phyloP scores from a whole-genome alignment of 139 green algal species.

The Chlamydomonas sphaeroides region DNA sequence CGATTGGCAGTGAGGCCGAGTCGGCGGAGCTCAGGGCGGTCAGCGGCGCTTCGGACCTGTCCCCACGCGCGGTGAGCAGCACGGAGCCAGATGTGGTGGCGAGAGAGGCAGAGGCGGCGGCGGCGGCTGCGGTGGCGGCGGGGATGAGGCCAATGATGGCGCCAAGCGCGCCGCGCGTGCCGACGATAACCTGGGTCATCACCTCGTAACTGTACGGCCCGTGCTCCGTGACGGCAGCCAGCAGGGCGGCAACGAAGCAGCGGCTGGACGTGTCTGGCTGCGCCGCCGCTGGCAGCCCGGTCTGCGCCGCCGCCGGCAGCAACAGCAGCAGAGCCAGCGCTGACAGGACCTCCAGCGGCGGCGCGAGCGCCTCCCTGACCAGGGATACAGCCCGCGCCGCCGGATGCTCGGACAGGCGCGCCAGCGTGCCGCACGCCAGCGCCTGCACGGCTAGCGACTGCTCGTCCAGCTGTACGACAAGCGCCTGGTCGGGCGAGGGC shows the following conservation, averaged over 20 bases:
- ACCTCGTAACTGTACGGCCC: conserved; percentile 29
- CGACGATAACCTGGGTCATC: conserved; percentile 36
- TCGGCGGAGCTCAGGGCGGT: not conserved
- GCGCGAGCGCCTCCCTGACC: conserved; percentile 1
- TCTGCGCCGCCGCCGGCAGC: not conserved
- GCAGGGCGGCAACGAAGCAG: conserved; percentile 28
- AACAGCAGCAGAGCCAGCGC: conserved; percentile 31
- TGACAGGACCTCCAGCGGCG: conserved; percentile 20
- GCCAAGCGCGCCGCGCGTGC: conserved; percentile 33
- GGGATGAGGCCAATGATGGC: conserved; percentile 39
- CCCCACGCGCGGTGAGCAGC: no score
- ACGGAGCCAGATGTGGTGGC: not conserved
- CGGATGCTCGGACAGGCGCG: conserved; percentile 8
- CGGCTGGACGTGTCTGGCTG: not conserved
- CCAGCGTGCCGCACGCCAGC: conserved; percentile 12
- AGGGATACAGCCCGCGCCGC: not conserved
- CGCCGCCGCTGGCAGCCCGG: not conserved
- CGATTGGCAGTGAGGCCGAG: no score
- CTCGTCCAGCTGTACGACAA: conserved; percentile 13
- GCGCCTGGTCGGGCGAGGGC: not conserved
- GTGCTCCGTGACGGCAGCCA: conserved; percentile 34
- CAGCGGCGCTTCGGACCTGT: no score
- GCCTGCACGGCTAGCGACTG: conserved; percentile 16
- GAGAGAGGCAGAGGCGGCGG: not conserved
- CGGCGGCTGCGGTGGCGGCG: not conserved